phyloP scores from a whole-genome alignment of 352 stramenopile genomes.

The Globisporangium spinosum region DNA sequence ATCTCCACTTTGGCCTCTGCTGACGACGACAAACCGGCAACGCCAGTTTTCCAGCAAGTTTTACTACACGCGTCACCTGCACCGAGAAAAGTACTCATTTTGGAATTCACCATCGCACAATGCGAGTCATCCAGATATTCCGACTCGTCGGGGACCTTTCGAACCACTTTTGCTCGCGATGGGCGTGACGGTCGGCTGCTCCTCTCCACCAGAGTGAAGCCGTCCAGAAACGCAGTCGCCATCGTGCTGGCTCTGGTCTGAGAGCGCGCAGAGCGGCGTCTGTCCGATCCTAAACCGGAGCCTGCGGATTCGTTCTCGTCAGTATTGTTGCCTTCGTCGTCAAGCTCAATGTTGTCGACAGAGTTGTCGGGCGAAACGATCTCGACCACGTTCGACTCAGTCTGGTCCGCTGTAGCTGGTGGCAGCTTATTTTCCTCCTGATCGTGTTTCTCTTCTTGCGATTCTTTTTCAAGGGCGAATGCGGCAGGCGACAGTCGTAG shows the following conservation, averaged over 20 bases:
- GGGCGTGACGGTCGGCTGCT: conserved; percentile 25
- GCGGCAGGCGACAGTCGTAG: conserved; percentile 39
- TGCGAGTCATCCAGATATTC: conserved; percentile 72
- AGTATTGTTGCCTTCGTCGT: background rate
- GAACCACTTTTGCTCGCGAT: conserved; percentile 25
- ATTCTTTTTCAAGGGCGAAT: conserved; percentile 2
- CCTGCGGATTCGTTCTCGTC: conserved; percentile 12
- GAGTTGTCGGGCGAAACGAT: background rate
- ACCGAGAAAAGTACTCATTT: conserved; percentile 40
- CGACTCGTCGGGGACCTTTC: conserved; percentile 39
- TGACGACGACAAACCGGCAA: background rate
- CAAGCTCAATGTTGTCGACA: conserved; percentile 2
- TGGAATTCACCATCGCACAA: conserved; percentile 31
- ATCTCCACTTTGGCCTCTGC: background rate
- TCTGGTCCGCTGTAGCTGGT: background rate
- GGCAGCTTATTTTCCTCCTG: background rate
- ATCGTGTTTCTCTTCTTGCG: background rate
- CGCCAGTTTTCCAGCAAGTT: conserved; percentile 36
- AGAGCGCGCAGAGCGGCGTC: conserved; percentile 52
- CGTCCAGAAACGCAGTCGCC: conserved; percentile 54
- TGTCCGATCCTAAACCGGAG: conserved; percentile 26
- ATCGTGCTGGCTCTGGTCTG: conserved; percentile 54
- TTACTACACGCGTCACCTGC: conserved; percentile 32
- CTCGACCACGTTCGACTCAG: conserved; percentile 1
- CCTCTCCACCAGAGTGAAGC: conserved; percentile 16